Percentiles rank a stretch among this genome's conserved stretches.
phyloP scores from a whole-genome alignment of 352 stramenopile genomes.

The Pythium apleroticum region DNA sequence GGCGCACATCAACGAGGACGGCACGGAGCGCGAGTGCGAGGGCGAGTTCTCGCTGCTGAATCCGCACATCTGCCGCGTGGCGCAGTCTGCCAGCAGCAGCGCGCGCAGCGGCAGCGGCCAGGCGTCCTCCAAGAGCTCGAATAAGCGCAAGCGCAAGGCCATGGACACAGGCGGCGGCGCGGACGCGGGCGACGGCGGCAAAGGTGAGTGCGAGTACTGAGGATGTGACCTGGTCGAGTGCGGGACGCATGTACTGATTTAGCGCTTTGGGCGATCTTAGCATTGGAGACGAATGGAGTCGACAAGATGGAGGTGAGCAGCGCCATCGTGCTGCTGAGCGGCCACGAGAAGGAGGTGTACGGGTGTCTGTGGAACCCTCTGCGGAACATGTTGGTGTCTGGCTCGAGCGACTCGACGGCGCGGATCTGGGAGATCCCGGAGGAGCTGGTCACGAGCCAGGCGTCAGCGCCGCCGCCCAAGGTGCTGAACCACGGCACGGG shows the following conservation, averaged over 20 bases:
- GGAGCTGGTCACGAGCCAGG: slow-evolving; percentile 44
- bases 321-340: slow-evolving; percentile 63
- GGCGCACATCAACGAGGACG: slow-evolving; percentile 90
- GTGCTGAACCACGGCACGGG: slow-evolving; percentile 82
- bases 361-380: slow-evolving; percentile 97
- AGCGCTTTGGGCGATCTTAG: slow-evolving; percentile 19
- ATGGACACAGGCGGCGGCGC: slow-evolving; percentile 26
- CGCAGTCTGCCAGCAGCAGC: slow-evolving; percentile 72
- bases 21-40: slow-evolving; percentile 83
- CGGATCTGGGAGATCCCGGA: slow-evolving; percentile 93
- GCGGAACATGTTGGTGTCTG: slow-evolving; percentile 94
- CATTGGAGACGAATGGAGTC: slow-evolving; percentile 58
- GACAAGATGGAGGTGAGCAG: slow-evolving; percentile 60
- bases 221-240: not conserved
- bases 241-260: slow-evolving; percentile 5
- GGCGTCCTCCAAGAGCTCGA: slow-evolving; percentile 45
- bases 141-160: slow-evolving; percentile 84
- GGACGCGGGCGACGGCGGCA: slow-evolving; percentile 48
- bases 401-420: slow-evolving; percentile 94
- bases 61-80: slow-evolving; percentile 88
- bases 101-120: slow-evolving; percentile 35
- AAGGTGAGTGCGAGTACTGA: slow-evolving; percentile 31
- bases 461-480: slow-evolving; percentile 39
- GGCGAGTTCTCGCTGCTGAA: slow-evolving; percentile 92
- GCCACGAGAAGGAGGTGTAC: slow-evolving; percentile 93